A percentile compares a stretch with the other conserved stretches of the same genome.
Conservation (phyloP, 306 rosid genomes). For the Clitoria ternatea region DNA sequence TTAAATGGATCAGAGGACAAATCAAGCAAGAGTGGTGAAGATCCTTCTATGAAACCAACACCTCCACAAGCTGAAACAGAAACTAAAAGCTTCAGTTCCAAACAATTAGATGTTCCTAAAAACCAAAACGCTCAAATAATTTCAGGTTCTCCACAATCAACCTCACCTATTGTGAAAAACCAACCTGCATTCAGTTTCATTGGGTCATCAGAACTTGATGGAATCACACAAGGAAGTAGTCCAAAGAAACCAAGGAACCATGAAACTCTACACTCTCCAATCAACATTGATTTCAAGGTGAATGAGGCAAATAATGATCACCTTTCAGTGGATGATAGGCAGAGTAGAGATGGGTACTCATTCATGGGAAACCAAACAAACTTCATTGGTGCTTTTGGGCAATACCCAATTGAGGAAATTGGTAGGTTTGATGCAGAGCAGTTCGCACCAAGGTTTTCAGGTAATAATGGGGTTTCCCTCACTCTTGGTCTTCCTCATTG, state of each 20-base stretch:
- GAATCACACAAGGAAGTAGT: constrained; percentile 85
- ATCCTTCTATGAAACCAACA: constrained; percentile 39
- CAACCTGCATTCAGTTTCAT: constrained; percentile 67
- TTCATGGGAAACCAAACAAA: constrained; percentile 74
- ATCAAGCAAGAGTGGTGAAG: constrained; percentile 56
- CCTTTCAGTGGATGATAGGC: constrained; percentile 53
- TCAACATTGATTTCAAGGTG: constrained; percentile 48
- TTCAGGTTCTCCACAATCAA: constrained; percentile 47
- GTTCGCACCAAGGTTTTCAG: constrained; percentile 71
- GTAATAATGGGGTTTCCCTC: constrained; percentile 83
- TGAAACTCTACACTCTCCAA: constrained; percentile 49
- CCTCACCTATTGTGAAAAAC: constrained; percentile 52
- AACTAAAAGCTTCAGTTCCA: constrained; percentile 47
- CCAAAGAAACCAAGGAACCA: constrained; percentile 69
- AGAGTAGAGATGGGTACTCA: constrained; percentile 71
- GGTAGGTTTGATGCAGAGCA: constrained; percentile 74
- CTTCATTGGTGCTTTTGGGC: constrained; percentile 77
- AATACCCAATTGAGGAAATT: constrained; percentile 85
- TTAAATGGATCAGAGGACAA: constrained; percentile 56
- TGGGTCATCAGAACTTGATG: constrained; percentile 78
- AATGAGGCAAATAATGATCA: constrained; percentile 45
- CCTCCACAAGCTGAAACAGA: constrained; percentile 44
- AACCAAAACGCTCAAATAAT: constrained; percentile 33
- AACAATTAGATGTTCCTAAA: constrained; percentile 40
- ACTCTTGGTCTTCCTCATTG: constrained; percentile 94